phyloP scores from a whole-genome alignment of 441 rosid species.

The Aleurites moluccanus region DNA sequence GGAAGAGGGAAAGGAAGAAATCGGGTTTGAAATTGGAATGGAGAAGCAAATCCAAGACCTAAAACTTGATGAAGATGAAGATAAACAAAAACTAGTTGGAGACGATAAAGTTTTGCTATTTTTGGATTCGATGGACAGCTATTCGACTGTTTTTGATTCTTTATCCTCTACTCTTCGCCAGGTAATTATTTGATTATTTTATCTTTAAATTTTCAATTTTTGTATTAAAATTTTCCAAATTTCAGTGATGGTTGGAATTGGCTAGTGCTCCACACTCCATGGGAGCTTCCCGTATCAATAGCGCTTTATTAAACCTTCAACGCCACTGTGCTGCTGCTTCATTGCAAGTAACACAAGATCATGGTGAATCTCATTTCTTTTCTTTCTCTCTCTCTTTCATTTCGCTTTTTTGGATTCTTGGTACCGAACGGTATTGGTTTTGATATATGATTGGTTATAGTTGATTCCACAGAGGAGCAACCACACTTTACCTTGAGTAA shows the following conservation, averaged over 20 bases:
- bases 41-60: conserved; percentile 15
- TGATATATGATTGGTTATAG: conserved; percentile 27
- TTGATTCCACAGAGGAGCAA: conserved; percentile 42
- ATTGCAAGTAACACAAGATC: conserved; percentile 44
- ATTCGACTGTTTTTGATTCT: conserved; percentile 55
- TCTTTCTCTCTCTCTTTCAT: not conserved
- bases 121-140: conserved; percentile 74
- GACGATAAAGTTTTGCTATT: conserved; percentile 54
- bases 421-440: not conserved
- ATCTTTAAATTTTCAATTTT: not conserved
- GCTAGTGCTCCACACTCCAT: conserved; percentile 91
- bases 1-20: conserved; percentile 28
- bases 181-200: conserved; percentile 35
- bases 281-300: conserved; percentile 79
- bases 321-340: conserved; percentile 72
- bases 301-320: conserved; percentile 73
- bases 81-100: conserved; percentile 16
- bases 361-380: conserved; percentile 5
- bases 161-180: conserved; percentile 67
- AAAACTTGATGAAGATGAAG: conserved; percentile 16
- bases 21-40: conserved; percentile 27
- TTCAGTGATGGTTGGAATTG: conserved; percentile 90
- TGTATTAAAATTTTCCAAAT: not conserved
- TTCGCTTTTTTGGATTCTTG: not conserved
- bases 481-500: conserved; percentile 62